Evolutionary conservation across 371 early-diverging fungal genomes (phyloP).

Genomic region (Chytridium lagenaria): DNA sequence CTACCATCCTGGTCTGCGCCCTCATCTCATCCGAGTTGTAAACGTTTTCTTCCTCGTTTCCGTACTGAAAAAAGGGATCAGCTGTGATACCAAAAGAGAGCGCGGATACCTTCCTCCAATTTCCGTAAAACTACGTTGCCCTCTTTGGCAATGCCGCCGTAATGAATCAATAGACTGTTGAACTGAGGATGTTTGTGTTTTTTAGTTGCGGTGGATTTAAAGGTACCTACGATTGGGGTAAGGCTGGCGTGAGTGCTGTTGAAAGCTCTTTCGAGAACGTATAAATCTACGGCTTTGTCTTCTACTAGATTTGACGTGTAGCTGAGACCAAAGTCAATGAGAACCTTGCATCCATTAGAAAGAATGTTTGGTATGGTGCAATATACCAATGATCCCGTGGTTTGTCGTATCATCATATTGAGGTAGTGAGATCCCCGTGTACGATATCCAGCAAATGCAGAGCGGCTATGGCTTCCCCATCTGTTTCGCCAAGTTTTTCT

Average conservation of each 20-base stretch:
- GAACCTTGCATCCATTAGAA: slow-evolving; percentile 33
- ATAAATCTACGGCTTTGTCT: slow-evolving; percentile 99
- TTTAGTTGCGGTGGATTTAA: background rate
- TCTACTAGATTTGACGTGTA: slow-evolving; percentile 85
- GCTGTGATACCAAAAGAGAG: slow-evolving; percentile 11
- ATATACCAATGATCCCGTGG: slow-evolving; percentile 57
- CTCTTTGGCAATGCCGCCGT: slow-evolving; percentile 60
- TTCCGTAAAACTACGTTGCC: slow-evolving; percentile 68
- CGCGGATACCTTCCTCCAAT: slow-evolving; percentile 87
- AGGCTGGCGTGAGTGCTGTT: slow-evolving; percentile 86
- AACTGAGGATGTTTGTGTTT: slow-evolving; percentile 71
- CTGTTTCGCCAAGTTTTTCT: background rate
- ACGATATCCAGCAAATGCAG: slow-evolving; percentile 90
- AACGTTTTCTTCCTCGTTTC: slow-evolving; percentile 88
- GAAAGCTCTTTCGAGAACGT: slow-evolving; percentile 97
- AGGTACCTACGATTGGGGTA: slow-evolving; percentile 67
- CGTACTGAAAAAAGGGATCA: slow-evolving; percentile 65
- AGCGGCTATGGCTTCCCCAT: slow-evolving; percentile 76
- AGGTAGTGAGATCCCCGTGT: slow-evolving; percentile 99
- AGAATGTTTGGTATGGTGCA: background rate
- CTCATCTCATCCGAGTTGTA: slow-evolving; percentile 89
- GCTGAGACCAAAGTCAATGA: slow-evolving; percentile 99
- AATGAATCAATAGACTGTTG: slow-evolving; percentile 71
- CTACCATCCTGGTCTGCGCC: too few species aligned
- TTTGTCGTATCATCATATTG: slow-evolving; percentile 82